Evolutionary conservation across 148 eudicot genomes (phyloP), one percentile per base, ranked within the genome.

Genomic region (Euryodendron excelsum): DNA sequence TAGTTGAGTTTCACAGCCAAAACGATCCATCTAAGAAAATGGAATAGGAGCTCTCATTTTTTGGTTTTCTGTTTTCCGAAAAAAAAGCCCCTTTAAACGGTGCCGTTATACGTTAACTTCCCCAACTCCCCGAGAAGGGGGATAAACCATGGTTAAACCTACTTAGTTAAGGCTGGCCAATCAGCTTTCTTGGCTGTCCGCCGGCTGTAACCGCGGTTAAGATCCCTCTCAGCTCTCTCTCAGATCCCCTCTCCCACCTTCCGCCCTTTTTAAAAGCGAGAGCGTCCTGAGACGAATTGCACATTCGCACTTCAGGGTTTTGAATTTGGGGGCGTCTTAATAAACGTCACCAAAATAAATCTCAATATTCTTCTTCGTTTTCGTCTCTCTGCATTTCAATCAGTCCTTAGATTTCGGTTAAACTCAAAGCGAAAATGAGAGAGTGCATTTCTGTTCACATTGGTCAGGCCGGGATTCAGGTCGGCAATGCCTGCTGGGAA

Each of bases 401-500:
- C 74, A 41, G 4, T 64, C 3, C 56, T 25, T 30, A 0, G 11
- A 11, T 20, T 25, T 45, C 68, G 23, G 17, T 33, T 23, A 28
- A 50, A 8, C 14, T 1, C 11, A 25, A 28, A 12, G 1, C 30
- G 48, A 68, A 21, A 41, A 69, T 76, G 83, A 76, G 71, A 30
- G 80, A 79, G 82, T 79, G 82, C 77, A 73, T 79, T 41, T 76
- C 83, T 12, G 44, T 81, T 63, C 83, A 81, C 75, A 81, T 81
- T 30, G 80, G 83, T 61, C 79, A 81, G 71, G 83, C 83, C 30
- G 83, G 83, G 17, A 81, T 81, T 41, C 83, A 81, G 79, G 80
- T 76, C 64, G 83, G 83, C 55, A 81, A 81, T 76, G 83, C 83
- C 31, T 81, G 83, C 31, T 81, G 83, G 83, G 83, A 81, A 61